A percentile compares a stretch with the other conserved stretches of the same genome.
Evolutionary conservation across 225 moss, liverwort and hornwort genomes (phyloP).

Genomic region (Marchantia polymorpha): DNA sequence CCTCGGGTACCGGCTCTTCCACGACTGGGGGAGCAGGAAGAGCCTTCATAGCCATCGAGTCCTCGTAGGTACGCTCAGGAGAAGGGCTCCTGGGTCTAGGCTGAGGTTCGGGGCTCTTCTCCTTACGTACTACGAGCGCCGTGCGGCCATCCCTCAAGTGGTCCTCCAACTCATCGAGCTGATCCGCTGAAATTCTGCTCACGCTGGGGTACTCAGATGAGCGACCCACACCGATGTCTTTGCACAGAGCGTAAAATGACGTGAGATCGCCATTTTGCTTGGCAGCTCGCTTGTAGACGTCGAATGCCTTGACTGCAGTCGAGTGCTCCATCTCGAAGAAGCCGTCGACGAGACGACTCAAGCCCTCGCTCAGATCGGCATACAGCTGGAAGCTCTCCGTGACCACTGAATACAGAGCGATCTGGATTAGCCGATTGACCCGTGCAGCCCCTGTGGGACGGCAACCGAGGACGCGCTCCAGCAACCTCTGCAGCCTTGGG

Average conservation of each 20-base stretch:
- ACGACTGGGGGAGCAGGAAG: slow-evolving; percentile 50
- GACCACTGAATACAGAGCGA: slow-evolving; percentile 68
- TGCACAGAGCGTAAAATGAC: slow-evolving; percentile 64
- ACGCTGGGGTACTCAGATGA: slow-evolving; percentile 82
- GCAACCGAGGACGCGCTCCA: slow-evolving; percentile 82
- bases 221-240: slow-evolving; percentile 71
- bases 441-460: slow-evolving; percentile 83
- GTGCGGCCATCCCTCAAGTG: slow-evolving; percentile 56
- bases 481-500: slow-evolving; percentile 81
- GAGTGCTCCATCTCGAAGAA: slow-evolving; percentile 88
- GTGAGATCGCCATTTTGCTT: slow-evolving; percentile 71
- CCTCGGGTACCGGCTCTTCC: slow-evolving; percentile 33
- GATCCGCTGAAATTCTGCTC: slow-evolving; percentile 63
- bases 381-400: slow-evolving; percentile 75
- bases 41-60: slow-evolving; percentile 46
- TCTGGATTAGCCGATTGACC: slow-evolving; percentile 68
- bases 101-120: slow-evolving; percentile 67
- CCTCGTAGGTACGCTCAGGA: slow-evolving; percentile 41
- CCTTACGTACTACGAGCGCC: slow-evolving; percentile 36
- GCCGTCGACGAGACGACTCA: slow-evolving; percentile 58
- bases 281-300: slow-evolving; percentile 65
- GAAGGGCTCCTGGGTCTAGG: slow-evolving; percentile 53
- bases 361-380: slow-evolving; percentile 63
- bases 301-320: slow-evolving; percentile 65
- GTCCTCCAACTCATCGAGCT: slow-evolving; percentile 77